These are phyloP conservation scores for Magnusiomyces tetraspermus DNA, from an alignment of 1,139 yeast genomes.

Conservation along the genomic window DNA sequence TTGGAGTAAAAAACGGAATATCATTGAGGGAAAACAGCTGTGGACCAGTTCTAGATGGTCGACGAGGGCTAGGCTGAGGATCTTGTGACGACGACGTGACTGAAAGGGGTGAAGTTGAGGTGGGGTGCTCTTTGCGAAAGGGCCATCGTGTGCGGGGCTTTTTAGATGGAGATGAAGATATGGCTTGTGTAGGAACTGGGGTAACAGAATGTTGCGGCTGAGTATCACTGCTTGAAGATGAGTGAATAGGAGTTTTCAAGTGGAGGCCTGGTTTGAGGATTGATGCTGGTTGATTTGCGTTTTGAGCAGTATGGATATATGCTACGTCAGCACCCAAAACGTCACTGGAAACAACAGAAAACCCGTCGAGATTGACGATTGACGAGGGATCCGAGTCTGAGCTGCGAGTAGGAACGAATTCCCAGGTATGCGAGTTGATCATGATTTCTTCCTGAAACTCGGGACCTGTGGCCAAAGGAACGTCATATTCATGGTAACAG, in stretches of 20 bases:
- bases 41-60: neutral
- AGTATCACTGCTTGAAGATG: neutral
- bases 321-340: constrained; percentile 29
- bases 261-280: neutral
- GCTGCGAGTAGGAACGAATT: constrained; percentile 23
- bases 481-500: constrained; percentile 4
- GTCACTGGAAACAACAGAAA: constrained; percentile 28
- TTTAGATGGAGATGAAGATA: neutral
- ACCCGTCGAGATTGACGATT: constrained; percentile 17
- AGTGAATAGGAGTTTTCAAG: constrained; percentile 1
- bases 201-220: neutral
- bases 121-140: neutral
- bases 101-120: neutral
- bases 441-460: constrained; percentile 29
- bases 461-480: constrained; percentile 17
- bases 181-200: neutral
- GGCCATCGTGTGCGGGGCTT: neutral
- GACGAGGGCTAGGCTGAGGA: neutral
- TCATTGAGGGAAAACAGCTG: constrained; percentile 2
- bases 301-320: neutral
- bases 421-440: constrained; percentile 32
- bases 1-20: constrained; percentile 4
- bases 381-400: constrained; percentile 15
- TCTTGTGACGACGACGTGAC: no score
- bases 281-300: neutral